Conservation (phyloP, 2,329 filamentous ascomycete genomes). For the Colletotrichum magnum region DNA sequence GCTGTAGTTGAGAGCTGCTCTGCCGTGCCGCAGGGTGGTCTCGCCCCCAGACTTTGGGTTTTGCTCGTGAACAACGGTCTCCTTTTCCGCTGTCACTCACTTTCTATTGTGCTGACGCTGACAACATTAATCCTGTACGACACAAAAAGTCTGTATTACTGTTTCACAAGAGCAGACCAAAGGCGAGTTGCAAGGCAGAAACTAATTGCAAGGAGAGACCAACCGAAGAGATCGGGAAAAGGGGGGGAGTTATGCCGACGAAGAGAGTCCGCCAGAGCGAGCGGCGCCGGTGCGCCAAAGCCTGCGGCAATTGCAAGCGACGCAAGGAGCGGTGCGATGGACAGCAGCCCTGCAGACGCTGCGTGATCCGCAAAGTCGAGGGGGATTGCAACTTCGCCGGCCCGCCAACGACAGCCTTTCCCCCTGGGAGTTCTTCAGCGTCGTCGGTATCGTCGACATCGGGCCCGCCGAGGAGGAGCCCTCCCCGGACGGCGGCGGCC, state of each 20-base stretch:
- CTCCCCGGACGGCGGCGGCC: not conserved
- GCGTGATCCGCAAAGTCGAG: conserved; percentile 43
- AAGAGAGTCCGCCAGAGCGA: conserved; percentile 42
- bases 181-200: no score
- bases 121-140: no score
- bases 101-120: not conserved
- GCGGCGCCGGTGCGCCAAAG: conserved; percentile 46
- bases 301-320: conserved; percentile 47
- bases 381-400: conserved; percentile 43
- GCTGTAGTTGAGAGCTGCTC: conserved; percentile 10
- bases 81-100: not conserved
- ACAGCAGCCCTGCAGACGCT: conserved; percentile 46
- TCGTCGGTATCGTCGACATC: not conserved
- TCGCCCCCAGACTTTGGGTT: not conserved
- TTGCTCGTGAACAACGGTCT: conserved; percentile 2
- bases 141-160: no score
- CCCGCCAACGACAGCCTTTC: not conserved
- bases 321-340: conserved; percentile 50
- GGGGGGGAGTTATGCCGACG: conserved; percentile 42
- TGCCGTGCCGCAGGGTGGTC: conserved; percentile 1
- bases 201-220: not conserved
- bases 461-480: conserved; percentile 3
- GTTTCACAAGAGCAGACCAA: not conserved
- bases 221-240: not conserved
- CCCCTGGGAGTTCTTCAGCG: conserved; percentile 6